Evolutionary conservation across 2,329 filamentous ascomycete species (phyloP), one percentile per base, ranked within the genome.

Genomic region (Fusarium sp.): DNA sequence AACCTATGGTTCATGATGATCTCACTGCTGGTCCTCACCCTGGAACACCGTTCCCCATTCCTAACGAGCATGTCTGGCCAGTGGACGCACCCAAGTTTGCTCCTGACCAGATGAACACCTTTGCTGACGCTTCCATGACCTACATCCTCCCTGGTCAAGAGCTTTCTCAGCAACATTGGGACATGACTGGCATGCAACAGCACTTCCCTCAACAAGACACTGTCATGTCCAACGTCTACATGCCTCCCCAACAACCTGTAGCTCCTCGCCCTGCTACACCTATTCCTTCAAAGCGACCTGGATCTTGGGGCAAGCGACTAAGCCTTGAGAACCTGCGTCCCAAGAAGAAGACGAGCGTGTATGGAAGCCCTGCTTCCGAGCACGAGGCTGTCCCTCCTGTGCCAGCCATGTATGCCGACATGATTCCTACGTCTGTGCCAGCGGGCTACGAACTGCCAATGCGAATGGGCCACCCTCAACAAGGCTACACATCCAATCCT

Each of bases 31-130:
- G 81, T 6, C 83, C 80, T 66, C 83, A 84, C 67, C 83, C 83
- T 3, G 83, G 82, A 55, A 84, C 83, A 16, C 82, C 82, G 9
- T 82, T 82, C 70, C 79, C 79, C 7, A 83, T 84, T 48, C 83
- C 83, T 22, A 81, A 80, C 58, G 82, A 83, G 65, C 75, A 74
- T 15, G 76, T 78, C 30, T 82, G 82, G 80, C 79, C 82, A 7
- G 74, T 80, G n/a, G 81, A 83, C 47, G 81, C 81, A 10, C 82
- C 82, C 58, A 82, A 82, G 70, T 83, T 83, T 64, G 81, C 81
- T 13, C 81, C 82, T 14, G 82, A 83, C 63, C 81, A 82, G 63
- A 75, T 81, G 72, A 78, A 78, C 61, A 79, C 78, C 15, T 79
- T 80, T 30, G 75, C 76, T 48, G 79, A 78, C 59, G 74, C 78